Percentiles rank a stretch among this genome's conserved stretches.
phyloP scores from a whole-genome alignment of 1,284 basidiomycete species.

The Moesziomyces aphidis region DNA sequence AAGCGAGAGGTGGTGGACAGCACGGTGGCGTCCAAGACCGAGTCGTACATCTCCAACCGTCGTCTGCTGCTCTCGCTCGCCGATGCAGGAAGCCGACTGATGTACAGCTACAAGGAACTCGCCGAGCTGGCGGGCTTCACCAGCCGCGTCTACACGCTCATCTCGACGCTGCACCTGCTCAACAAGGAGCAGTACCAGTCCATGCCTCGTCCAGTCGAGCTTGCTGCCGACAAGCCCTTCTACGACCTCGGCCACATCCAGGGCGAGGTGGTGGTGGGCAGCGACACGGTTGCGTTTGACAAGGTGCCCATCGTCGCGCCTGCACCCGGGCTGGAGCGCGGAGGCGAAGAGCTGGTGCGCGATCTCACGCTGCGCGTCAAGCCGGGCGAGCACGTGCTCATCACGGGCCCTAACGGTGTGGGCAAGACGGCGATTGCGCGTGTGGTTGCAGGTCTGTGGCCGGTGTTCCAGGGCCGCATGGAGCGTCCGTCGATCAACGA shows the following conservation, averaged over 20 bases:
- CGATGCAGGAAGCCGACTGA: conserved; percentile 91
- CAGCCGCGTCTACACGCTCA: conserved; percentile 85
- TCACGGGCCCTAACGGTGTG: conserved; percentile 83
- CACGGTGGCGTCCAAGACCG: conserved; percentile 74
- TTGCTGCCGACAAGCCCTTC: conserved; percentile 58
- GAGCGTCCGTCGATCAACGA: conserved; percentile 67
- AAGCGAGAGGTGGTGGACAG: conserved; percentile 16
- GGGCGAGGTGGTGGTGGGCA: conserved; percentile 61
- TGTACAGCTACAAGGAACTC: conserved; percentile 86
- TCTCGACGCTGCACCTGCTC: conserved; percentile 80
- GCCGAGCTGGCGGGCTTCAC: conserved; percentile 93
- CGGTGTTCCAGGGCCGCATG: conserved; percentile 70
- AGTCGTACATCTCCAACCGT: conserved; percentile 86
- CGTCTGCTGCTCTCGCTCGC: conserved; percentile 90
- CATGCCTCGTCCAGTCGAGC: conserved; percentile 57
- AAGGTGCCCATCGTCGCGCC: conserved; percentile 81
- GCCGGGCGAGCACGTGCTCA: conserved; percentile 88
- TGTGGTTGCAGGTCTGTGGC: conserved; percentile 89
- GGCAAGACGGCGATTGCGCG: conserved; percentile 94
- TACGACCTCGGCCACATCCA: conserved; percentile 67
- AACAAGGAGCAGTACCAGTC: conserved; percentile 64
- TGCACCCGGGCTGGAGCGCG: conserved; percentile 71
- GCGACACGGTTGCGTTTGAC: conserved; percentile 50
- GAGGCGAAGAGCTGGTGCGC: conserved; percentile 77
- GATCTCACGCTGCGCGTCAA: conserved; percentile 79